Conservation (phyloP, 2,329 filamentous ascomycete genomes). For the Phaeoacremonium minimum region DNA sequence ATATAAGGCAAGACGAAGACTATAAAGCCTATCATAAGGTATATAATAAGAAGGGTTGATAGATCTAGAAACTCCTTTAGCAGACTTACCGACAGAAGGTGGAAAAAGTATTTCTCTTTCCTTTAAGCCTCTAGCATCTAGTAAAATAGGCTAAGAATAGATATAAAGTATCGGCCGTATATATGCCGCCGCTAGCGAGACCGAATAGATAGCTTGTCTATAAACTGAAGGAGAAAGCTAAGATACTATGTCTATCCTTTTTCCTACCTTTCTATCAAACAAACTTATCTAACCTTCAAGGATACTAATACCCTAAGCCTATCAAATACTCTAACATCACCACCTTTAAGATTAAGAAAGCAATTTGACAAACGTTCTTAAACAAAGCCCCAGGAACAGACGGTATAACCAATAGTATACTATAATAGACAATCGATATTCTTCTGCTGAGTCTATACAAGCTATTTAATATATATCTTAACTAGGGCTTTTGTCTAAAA, state of each 20-base stretch:
- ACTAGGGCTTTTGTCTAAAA: slow-evolving; percentile 10
- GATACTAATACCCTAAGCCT: slow-evolving; percentile 8
- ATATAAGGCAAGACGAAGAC: slow-evolving; percentile 9
- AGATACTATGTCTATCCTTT: slow-evolving; percentile 6
- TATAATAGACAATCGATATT: slow-evolving; percentile 11
- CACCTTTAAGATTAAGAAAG: neutral
- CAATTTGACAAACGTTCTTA: slow-evolving; percentile 1
- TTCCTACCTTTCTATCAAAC: slow-evolving; percentile 6
- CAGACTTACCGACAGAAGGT: slow-evolving; percentile 13
- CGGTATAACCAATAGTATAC: slow-evolving; percentile 13
- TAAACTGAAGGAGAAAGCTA: slow-evolving; percentile 4
- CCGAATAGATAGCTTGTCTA: neutral
- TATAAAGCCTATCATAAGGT: slow-evolving; percentile 10
- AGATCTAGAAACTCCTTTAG: slow-evolving; percentile 12
- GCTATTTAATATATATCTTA: slow-evolving; percentile 12
- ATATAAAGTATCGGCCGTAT: slow-evolving; percentile 5
- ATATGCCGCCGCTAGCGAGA: neutral
- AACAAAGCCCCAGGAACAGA: slow-evolving; percentile 13
- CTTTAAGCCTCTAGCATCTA: slow-evolving; percentile 6
- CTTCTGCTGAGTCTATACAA: slow-evolving; percentile 8
- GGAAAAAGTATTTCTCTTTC: slow-evolving; percentile 11
- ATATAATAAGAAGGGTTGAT: slow-evolving; percentile 14
- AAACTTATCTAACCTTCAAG: slow-evolving; percentile 9
- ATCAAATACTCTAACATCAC: slow-evolving; percentile 1
- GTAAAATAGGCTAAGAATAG: slow-evolving; percentile 14